phyloP scores from a whole-genome alignment of 192 early-diverging fungal species.

The Ambispora gerdemannii region DNA sequence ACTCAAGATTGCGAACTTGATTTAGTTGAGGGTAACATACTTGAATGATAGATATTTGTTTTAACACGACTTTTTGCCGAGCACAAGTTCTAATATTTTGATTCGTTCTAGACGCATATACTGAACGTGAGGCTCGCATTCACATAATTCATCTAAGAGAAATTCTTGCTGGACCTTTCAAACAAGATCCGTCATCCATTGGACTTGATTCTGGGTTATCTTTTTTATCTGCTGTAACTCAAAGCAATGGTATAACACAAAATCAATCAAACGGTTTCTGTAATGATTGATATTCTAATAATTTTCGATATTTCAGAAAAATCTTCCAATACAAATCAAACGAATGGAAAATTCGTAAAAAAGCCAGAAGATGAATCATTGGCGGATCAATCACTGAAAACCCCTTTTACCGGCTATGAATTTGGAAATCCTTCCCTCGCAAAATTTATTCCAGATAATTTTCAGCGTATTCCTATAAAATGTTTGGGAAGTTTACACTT shows the following conservation, averaged over 20 bases:
- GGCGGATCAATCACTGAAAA: conserved; percentile 38
- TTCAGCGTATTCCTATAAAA: conserved; percentile 53
- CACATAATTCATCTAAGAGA: conserved; percentile 89
- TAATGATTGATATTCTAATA: no score
- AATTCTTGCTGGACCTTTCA: conserved; percentile 73
- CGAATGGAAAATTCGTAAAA: conserved; percentile 27
- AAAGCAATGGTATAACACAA: conserved; percentile 50
- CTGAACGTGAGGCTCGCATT: conserved; percentile 86
- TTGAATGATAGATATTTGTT: neutral
- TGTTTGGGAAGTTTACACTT: conserved; percentile 72
- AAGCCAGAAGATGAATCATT: conserved; percentile 37
- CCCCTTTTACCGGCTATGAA: conserved; percentile 50
- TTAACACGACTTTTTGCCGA: neutral
- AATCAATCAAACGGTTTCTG: no score
- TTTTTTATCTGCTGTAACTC: conserved; percentile 63
- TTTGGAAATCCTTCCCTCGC: conserved; percentile 45
- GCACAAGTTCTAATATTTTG: neutral
- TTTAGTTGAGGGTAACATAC: conserved; percentile 60
- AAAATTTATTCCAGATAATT: conserved; percentile 53
- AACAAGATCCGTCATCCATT: conserved; percentile 47
- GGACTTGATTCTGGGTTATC: conserved; percentile 74
- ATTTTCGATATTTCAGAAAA: conserved; percentile 16
- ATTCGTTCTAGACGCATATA: conserved; percentile 67
- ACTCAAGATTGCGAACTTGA: conserved; percentile 62
- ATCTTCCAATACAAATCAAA: conserved; percentile 23